Base-by-base conservation (phyloP, 768 basidiomycete species). In the Phlebiopsis gigantea region DNA sequence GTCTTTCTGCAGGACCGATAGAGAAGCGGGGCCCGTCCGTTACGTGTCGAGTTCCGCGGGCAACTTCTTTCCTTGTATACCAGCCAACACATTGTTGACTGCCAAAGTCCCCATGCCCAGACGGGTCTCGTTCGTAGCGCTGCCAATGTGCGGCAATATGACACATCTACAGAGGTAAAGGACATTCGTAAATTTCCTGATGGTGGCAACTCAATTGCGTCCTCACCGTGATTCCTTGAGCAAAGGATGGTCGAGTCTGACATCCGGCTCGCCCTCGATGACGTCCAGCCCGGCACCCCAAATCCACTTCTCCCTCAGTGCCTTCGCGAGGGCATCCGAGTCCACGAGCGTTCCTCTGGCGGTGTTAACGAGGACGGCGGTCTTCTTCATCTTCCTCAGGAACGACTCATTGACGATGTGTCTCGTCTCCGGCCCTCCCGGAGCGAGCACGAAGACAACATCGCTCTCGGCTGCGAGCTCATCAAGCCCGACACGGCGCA, bases 201-300 rank as follows among this genome's bases (percentile, higher is more conserved):
- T n/a, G n/a, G 42, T 21, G 29, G 55, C 51, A 45, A 34, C 39
- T 44, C 12, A 22, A 46, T 41, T 46, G 24, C 2, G 14, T 30
- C 7, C 55, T 34, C 63, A 93, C 84, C 83, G 81, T 15, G 86
- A 85, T 54, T 90, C 83, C 63, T 80, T 83, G 45, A 96, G 83
- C 46, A 99, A 70, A 2, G 89, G 86, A 67, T 99, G 94, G 59
- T 88, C 85, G 2, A 72, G 68, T 0, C 71, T 63, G 25, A 99
- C 77, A 45, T 85, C 70, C 0, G 95, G 95, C 68, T 98, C 95
- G 19, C 93, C 93, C 61, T 93, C 91, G 6, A 98, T 84, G 31
- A 98, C 96, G 69, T 99, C 96, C 10, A 99, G 64, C 0, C 93
- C 96, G 0, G 97, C 97, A 22, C 85, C 94, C 79, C 88, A 95